phyloP scores from a whole-genome alignment of 495 filamentous ascomycete genomes.

The Barbatosphaeria neglecta region DNA sequence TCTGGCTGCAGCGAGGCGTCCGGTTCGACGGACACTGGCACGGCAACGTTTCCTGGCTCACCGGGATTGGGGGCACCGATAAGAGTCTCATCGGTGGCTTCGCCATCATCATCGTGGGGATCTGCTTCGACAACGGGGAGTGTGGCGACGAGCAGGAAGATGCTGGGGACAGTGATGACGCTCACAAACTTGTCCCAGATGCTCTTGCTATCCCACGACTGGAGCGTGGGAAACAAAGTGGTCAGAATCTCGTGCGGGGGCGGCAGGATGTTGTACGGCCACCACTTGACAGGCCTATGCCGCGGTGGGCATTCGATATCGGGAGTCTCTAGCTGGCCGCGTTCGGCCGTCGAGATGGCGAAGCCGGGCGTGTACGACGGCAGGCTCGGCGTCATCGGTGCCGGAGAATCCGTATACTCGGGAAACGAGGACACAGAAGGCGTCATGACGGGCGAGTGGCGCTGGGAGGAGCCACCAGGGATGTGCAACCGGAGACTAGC shows the following conservation, averaged over 20 bases:
- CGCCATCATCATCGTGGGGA: slow-evolving; percentile 35
- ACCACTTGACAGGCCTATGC: slow-evolving; percentile 47
- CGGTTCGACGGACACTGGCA: slow-evolving; percentile 18
- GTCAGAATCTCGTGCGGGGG: slow-evolving; percentile 54
- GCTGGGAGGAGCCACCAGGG: slow-evolving; percentile 30
- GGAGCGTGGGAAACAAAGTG: slow-evolving; percentile 83
- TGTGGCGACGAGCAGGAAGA: slow-evolving; percentile 83
- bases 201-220: slow-evolving; percentile 63
- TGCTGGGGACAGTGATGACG: slow-evolving; percentile 70
- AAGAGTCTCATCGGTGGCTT: slow-evolving; percentile 34
- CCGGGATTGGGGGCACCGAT: slow-evolving; percentile 14
- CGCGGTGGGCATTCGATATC: slow-evolving; percentile 30
- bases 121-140: slow-evolving; percentile 77
- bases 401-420: slow-evolving; percentile 28
- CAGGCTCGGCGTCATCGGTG: slow-evolving; percentile 33
- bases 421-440: slow-evolving; percentile 29
- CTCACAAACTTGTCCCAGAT: slow-evolving; percentile 68
- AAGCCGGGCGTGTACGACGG: slow-evolving; percentile 23
- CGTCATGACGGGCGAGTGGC: slow-evolving; percentile 36
- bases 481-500: slow-evolving; percentile 16
- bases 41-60: slow-evolving; percentile 12
- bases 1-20: slow-evolving; percentile 17
- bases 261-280: slow-evolving; percentile 63
- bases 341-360: slow-evolving; percentile 15
- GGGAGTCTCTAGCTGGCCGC: slow-evolving; percentile 2